Base-by-base conservation (phyloP, 2,329 filamentous ascomycete genomes). In the Paramyrothecium sp. region DNA sequence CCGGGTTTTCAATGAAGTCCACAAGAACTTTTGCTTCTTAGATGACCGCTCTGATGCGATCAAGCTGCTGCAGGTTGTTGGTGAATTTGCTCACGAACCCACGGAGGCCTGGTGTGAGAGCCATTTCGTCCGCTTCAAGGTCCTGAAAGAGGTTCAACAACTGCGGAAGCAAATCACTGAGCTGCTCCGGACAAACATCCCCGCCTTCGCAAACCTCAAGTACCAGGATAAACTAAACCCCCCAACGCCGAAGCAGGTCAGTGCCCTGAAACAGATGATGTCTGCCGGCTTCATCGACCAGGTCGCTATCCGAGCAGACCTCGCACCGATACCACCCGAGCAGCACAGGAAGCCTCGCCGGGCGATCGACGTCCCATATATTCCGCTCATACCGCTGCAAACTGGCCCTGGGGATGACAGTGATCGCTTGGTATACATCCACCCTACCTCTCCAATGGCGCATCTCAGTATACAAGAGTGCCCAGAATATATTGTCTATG, bases 271-370 rank as follows among this genome's bases (percentile, higher is more conserved):
- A 72, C 91, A 97, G 69, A 96, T 98, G 76, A 87, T 91, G 21
- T 91, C 94, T 0, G 89, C 92, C 0, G 95, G 94, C 1, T 98
- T 97, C 76, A 87, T 98, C 67, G 95, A 99, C 73, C 90, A 97
- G 64, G 84, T 99, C 46, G 95, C 95, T 50, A 92, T 98, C 64
- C 90, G 95, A 59, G 91, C 91, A 3, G 94, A 99, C 72, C 79
- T 92, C n/a, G 82, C 91, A 0, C 91, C 92, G 1, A 82, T 81
- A 13, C 90, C 91, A 1, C 87, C 88, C 1, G 86, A 89, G 60
- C 75, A 82, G 54, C 75, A 80, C 50, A 81, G 89, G 19, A 91
- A 90, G 60, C 91, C 93, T 0, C 87, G 86, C 53, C 86, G 92
- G n/a, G 90, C 93, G 2, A 96, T 95, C 62, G 92, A 98, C 64